phyloP scores from a whole-genome alignment of 2,329 filamentous ascomycete species.

The Taxawa tesnikishii region DNA sequence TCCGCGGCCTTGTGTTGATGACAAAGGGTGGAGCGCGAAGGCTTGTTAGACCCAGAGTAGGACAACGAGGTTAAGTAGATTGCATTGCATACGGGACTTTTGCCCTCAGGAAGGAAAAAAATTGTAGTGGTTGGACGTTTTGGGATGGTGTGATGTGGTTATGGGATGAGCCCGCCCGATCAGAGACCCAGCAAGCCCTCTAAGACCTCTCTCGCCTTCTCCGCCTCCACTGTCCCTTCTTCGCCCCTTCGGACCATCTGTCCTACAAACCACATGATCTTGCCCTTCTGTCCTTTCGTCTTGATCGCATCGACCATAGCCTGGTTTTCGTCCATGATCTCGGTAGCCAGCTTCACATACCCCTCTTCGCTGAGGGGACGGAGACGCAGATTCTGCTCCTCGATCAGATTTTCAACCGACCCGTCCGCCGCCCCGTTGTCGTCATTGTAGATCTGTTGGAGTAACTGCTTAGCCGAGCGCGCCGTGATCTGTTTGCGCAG shows the following conservation, averaged over 20 bases:
- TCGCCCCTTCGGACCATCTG: constrained; percentile 52
- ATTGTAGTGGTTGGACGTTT: no score
- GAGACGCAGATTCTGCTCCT: constrained; percentile 43
- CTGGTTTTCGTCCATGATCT: constrained; percentile 41
- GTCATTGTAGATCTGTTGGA: constrained; percentile 42
- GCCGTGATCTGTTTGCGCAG: constrained; percentile 34
- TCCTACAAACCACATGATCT: constrained; percentile 56
- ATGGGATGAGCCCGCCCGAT: no score
- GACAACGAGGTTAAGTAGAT: no score
- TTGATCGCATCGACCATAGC: constrained; percentile 48
- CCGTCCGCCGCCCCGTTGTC: constrained; percentile 13
- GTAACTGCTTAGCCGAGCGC: constrained; percentile 47
- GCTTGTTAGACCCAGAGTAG: no score
- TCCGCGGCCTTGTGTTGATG: no score
- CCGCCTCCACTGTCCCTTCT: constrained; percentile 50
- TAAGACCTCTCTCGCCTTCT: constrained; percentile 43
- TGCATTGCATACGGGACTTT: no score
- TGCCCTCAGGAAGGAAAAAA: no score
- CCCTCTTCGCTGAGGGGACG: constrained; percentile 42
- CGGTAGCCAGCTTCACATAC: constrained; percentile 42
- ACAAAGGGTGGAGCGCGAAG: no score
- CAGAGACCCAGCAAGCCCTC: constrained; percentile 30
- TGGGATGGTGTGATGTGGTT: no score
- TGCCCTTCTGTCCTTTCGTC: constrained; percentile 48
- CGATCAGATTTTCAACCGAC: constrained; percentile 40